Base-by-base conservation (phyloP, 495 filamentous ascomycete species). In the Aspergillus incahuasiensis region DNA sequence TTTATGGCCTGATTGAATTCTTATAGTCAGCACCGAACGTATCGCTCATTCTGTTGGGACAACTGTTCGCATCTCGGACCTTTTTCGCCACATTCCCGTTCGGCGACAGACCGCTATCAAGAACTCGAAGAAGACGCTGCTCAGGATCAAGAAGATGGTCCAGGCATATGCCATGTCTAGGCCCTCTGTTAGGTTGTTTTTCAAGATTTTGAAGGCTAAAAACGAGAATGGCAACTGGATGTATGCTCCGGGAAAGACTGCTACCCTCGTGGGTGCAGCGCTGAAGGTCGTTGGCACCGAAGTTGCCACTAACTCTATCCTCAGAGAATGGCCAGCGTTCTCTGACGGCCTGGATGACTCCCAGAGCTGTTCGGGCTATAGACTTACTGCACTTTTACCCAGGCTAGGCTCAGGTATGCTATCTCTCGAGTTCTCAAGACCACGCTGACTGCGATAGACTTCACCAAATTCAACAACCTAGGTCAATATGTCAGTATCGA, bases 401-500 rank as follows among this genome's bases (percentile, higher is more conserved):
- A 82, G 70, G 19, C 62, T 73, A 2, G 66, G 74, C 56, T 71
- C 71, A 52, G 74, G 76, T 79, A 68, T 34, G 56, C 30, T 42
- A 20, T 40, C 6, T 19, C 9, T 24, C 21, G n/a, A n/a, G 5
- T 35, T 3, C 44, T 7, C 6, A 15, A 6, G 7, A 18, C 42
- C 68, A 48, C 18, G 13, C 48, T 56, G 13, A 74, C 52, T 3
- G 18, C 19, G 9, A 16, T 38, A 66, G 79, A 86, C 44, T 54
- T 68, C 15, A 70, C 75, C 5, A 86, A 83, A 35, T 66, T 87
- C 48, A 77, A 69, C 50, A 76, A 76, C 57, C 68, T 75, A 46
- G 84, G 88, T 2, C 72, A 85, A 40, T 88, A 85, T 66, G 54
- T 96, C 13, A 92, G 84, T 11, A 75, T 97, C 0, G 92, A 97